phyloP scores from a whole-genome alignment of 345 rosid species.

The Citrus sp. region DNA sequence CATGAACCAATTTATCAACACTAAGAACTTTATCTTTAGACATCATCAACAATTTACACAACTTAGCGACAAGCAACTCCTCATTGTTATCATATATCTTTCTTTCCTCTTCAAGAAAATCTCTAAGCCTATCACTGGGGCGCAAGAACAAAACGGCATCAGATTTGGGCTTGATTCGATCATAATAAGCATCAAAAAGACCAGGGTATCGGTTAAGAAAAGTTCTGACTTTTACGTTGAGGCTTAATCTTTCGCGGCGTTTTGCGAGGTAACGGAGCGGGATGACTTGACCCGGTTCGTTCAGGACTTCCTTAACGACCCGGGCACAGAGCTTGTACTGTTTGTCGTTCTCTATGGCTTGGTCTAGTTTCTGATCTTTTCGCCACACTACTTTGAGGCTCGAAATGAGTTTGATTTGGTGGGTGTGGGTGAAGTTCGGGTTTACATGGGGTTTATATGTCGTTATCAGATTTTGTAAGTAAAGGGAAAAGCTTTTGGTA shows the following conservation, averaged over 20 bases:
- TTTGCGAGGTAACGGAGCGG: conserved; percentile 71
- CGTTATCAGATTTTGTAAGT: conserved; percentile 1
- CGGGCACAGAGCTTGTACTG: conserved; percentile 58
- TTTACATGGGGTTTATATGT: conserved; percentile 1
- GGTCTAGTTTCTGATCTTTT: conserved; percentile 64
- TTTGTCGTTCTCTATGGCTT: conserved; percentile 71
- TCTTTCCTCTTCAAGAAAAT: conserved; percentile 64
- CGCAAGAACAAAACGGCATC: conserved; percentile 54
- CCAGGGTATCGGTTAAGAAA: conserved; percentile 55
- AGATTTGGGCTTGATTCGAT: conserved; percentile 63
- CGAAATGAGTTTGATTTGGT: conserved; percentile 41
- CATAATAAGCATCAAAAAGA: conserved; percentile 58
- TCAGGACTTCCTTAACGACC: conserved; percentile 68
- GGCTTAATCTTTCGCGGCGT: conserved; percentile 72
- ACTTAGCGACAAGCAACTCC: conserved; percentile 55
- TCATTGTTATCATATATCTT: conserved; percentile 50
- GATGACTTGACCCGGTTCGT: conserved; percentile 79
- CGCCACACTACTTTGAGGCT: conserved; percentile 84
- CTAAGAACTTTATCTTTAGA: conserved; percentile 55
- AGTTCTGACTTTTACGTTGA: conserved; percentile 38
- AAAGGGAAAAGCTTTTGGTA: conserved; percentile 1
- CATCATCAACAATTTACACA: conserved; percentile 87
- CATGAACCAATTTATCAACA: conserved; percentile 67
- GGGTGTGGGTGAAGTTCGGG: not conserved
- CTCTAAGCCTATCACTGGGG: conserved; percentile 45